These are phyloP conservation scores for Aureobasidium sp. DNA, from an alignment of 2,329 filamentous ascomycete genomes.

Conservation along the genomic window DNA sequence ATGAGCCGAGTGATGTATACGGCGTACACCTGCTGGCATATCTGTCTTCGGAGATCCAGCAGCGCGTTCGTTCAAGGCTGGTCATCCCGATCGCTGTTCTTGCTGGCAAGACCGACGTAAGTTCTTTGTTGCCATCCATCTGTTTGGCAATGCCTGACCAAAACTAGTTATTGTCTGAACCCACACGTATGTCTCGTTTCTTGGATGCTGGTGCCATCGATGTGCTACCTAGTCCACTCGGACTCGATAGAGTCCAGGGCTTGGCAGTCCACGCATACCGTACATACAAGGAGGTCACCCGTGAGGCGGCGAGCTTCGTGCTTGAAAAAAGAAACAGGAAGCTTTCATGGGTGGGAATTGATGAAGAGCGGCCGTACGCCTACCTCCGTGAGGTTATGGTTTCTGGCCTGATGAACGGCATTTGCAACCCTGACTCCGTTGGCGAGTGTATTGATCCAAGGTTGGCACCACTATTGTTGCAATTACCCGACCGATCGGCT, in stretches of 20 bases:
- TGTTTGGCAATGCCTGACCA: background rate
- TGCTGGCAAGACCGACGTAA: slow-evolving; percentile 18
- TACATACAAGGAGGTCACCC: slow-evolving; percentile 65
- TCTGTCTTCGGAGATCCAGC: slow-evolving; percentile 33
- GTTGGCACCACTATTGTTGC: slow-evolving; percentile 34
- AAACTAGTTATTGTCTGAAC: slow-evolving; percentile 12
- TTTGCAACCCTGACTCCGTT: slow-evolving; percentile 61
- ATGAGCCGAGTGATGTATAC: slow-evolving; percentile 33
- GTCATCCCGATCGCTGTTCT: slow-evolving; percentile 33
- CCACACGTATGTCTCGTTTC: slow-evolving; percentile 13
- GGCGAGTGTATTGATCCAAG: slow-evolving; percentile 53
- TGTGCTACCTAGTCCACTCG: slow-evolving; percentile 72
- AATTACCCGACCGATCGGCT: background rate
- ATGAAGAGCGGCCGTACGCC: slow-evolving; percentile 76
- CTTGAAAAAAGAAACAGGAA: slow-evolving; percentile 69
- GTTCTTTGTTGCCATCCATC: background rate
- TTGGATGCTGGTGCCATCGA: slow-evolving; percentile 81
- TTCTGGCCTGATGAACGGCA: slow-evolving; percentile 78
- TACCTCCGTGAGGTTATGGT: slow-evolving; percentile 93
- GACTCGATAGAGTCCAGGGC: slow-evolving; percentile 62
- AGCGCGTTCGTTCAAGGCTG: slow-evolving; percentile 30
- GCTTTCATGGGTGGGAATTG: slow-evolving; percentile 83
- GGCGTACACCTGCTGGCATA: slow-evolving; percentile 34
- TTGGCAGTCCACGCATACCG: slow-evolving; percentile 78
- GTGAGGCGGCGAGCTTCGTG: slow-evolving; percentile 62